Base-by-base conservation (phyloP, 2,329 filamentous ascomycete species). In the Nothomitra cinnamomea region DNA sequence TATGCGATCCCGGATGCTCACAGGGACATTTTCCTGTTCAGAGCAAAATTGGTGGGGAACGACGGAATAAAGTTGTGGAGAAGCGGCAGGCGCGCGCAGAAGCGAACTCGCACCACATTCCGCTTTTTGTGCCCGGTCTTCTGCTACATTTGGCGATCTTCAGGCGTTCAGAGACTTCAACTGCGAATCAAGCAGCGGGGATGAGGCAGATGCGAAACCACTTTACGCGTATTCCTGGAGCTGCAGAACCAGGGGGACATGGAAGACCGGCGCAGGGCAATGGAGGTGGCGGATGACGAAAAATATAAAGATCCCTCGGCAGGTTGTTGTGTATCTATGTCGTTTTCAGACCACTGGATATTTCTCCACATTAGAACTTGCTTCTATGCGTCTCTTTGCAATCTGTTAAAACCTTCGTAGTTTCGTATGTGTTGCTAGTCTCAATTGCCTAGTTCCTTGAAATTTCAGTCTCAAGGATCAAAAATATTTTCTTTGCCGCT, bases 171-270 rank as follows among this genome's bases (percentile, higher is more conserved):
- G 42, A 12, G 42, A 45, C 40, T 12, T 47, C 21, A 47, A 24
- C 21, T 15, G 45, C 45, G 10, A 19, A 19, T 35, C 25, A 35
- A 24, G 13, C 24, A 35, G 19, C 13, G 10, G 2, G 25, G n/a
- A 28, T 24, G 45, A 24, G 13, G 52, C 21, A 36, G 7, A 50
- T 36, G 25, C 24, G 52, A 36, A 38, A 36, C 24, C 52, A 45
- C 41, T 50, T 25, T 35, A 50, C 41, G 52, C 52, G 52, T 54
- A 40, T 13, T 47, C 13, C 49, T 24, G 2, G 28, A 51, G 49
- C 22, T 51, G 49, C 12, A 4, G n/a, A n/a, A n/a, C n/a, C 21
- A 25, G 24, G 43, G 17, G 17, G 41, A 28, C 13, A 17, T 24
- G 43, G 40, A 50, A 40, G 21, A 10, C 7, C 36, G 15, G 42